Base-by-base conservation (phyloP, 345 rosid species). In the Garcia nutans region DNA sequence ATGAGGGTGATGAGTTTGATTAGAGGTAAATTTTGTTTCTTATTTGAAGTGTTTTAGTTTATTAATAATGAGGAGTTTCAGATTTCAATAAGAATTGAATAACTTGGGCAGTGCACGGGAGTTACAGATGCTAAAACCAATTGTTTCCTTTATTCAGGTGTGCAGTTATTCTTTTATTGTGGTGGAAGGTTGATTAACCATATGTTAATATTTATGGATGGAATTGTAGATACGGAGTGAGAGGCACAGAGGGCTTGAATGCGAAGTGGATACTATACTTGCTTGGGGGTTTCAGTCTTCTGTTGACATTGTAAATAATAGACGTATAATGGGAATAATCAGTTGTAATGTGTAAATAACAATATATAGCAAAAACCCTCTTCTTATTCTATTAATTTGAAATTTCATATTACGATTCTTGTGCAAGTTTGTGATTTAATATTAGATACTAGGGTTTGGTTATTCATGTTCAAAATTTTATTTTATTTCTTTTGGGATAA, bases 1-100 rank as follows among this genome's bases (percentile, higher is more conserved):
- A 87, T 73, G 89, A 87, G 79, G 86, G 81, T 24, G 86, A 82
- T 16, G 87, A 83, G 81, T 74, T 84, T 74, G 85, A 83, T 70
- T 89, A 91, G 86, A 89, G 93, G 93, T 91, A 88, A 77, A 37
- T 59, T 58, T 16, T 22, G 31, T 19, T 1, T 62, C 28, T 31
- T 5, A 26, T 49, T 63, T 10, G 54, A 68, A 52, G 68, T 45
- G 13, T 47, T 49, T 22, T 5, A n/a, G 67, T 31, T 22, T 44
- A 49, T 47, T 22, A 45, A 17, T 22, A 45, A 17, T 26, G 6
- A 10, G 8, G 22, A 5, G 15, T 24, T 28, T 11, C 16, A 49
- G 24, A 54, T 55, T 24, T 75, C 37, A 44, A 17, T 68, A 19
- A 12, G 1, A 0, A 12, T 6, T 56, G 54, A 44, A 17, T 41